These are phyloP conservation scores for Hebeloma cylindrosporum DNA, from an alignment of 768 basidiomycete genomes.

Conservation along the genomic window DNA sequence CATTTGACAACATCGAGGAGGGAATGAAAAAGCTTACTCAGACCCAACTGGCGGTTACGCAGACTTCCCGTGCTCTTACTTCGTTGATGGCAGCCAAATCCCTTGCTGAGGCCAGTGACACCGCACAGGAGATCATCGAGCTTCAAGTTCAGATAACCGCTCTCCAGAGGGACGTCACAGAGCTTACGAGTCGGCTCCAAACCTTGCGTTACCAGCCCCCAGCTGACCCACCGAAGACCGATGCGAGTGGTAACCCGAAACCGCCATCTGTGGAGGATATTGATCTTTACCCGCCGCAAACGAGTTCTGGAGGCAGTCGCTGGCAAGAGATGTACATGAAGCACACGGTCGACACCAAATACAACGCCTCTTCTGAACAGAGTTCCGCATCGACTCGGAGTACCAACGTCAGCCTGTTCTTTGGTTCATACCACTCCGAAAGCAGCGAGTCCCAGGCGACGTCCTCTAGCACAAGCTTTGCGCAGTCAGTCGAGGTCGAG, in stretches of 20 bases:
- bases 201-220: conserved; percentile 8
- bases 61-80: conserved; percentile 19
- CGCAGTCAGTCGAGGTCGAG: conserved; percentile 4
- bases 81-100: conserved; percentile 16
- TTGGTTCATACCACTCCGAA: conserved; percentile 14
- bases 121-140: conserved; percentile 16
- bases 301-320: conserved; percentile 22
- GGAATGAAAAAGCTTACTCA: too few relatives aligned
- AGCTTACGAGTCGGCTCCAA: conserved; percentile 19
- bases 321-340: conserved; percentile 23
- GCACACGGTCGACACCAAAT: conserved; percentile 8
- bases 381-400: neutral
- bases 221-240: too few relatives aligned
- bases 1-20: too few relatives aligned
- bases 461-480: neutral
- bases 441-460: conserved; percentile 1
- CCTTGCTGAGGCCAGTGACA: conserved; percentile 22
- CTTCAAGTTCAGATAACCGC: conserved; percentile 16
- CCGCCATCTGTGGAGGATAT: neutral
- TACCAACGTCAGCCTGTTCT: conserved; percentile 11
- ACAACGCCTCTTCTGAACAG: conserved; percentile 1
- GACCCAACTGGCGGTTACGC: conserved; percentile 8
- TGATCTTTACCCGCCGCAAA: neutral
- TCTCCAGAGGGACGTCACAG: conserved; percentile 17
- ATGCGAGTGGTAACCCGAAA: too few relatives aligned